These are phyloP conservation scores for Aquilaria sinensis DNA, from an alignment of 345 rosid species.

Conservation along the genomic window DNA sequence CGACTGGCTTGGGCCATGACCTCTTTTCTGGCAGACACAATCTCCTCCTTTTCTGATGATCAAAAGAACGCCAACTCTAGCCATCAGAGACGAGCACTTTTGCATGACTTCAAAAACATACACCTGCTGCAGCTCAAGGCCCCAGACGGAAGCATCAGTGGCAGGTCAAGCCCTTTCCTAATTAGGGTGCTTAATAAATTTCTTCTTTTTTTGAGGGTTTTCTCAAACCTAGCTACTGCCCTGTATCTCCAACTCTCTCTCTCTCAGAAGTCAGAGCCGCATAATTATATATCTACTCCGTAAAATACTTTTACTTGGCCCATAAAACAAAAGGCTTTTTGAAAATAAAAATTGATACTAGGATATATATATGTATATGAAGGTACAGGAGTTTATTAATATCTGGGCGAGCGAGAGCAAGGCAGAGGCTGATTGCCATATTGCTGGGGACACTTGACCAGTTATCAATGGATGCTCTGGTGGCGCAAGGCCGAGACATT, in stretches of 20 bases:
- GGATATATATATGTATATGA: neutral
- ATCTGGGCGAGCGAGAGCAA: constrained; percentile 7
- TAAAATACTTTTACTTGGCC: too few species aligned
- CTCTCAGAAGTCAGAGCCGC: too few species aligned
- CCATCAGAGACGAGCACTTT: constrained; percentile 37
- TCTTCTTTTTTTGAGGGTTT: too few species aligned
- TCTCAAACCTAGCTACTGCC: too few species aligned
- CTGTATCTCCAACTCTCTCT: too few species aligned
- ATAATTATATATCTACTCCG: too few species aligned
- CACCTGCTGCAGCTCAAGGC: neutral
- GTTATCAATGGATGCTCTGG: constrained; percentile 48
- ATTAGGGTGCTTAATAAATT: too few species aligned
- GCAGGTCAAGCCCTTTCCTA: constrained; percentile 30
- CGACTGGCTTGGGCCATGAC: constrained; percentile 86
- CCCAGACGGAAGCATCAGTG: constrained; percentile 10
- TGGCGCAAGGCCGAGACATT: constrained; percentile 55
- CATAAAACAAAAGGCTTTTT: too few species aligned
- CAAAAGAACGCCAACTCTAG: constrained; percentile 7
- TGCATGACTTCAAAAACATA: constrained; percentile 35
- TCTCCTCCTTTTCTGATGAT: constrained; percentile 25
- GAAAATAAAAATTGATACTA: too few species aligned
- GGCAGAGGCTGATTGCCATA: constrained; percentile 31
- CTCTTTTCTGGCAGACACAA: constrained; percentile 37
- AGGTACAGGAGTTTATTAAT: too few species aligned
- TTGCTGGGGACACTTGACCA: constrained; percentile 52